Percentiles rank a stretch among this genome's conserved stretches.
Evolutionary conservation across 208 protist species (phyloP).

Genomic region (Acanthamoeba lenticulata): DNA sequence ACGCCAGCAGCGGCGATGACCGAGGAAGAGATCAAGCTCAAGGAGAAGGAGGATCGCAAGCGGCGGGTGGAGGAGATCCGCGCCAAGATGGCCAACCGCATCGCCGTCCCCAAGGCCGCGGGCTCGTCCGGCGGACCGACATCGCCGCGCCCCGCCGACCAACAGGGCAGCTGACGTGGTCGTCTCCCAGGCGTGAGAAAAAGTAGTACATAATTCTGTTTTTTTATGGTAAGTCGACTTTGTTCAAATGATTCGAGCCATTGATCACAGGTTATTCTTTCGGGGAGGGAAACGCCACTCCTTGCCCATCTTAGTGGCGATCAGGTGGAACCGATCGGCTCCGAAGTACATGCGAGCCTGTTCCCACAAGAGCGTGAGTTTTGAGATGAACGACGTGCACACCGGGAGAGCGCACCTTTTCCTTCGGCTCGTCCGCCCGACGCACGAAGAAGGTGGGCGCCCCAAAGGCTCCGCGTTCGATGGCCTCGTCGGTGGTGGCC

Average conservation of each 20-base stretch:
- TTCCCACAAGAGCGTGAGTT: too few species aligned
- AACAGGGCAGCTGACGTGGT: neutral
- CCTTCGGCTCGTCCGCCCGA: neutral
- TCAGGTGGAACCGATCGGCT: conserved; percentile 48
- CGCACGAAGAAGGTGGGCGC: conserved; percentile 43
- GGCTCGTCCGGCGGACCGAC: neutral
- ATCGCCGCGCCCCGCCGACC: neutral
- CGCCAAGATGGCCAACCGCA: neutral
- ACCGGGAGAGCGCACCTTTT: neutral
- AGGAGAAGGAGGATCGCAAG: neutral
- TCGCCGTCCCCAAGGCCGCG: neutral
- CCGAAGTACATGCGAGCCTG: conserved; percentile 53
- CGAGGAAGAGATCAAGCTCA: neutral
- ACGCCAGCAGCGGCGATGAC: neutral
- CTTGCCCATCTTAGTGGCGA: neutral
- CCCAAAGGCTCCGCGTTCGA: conserved; percentile 17
- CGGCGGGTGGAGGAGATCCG: neutral
- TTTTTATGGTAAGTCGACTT: too few species aligned
- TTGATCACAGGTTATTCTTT: conserved; percentile 54
- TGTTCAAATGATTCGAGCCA: too few species aligned
- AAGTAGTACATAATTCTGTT: too few species aligned
- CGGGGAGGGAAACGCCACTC: neutral
- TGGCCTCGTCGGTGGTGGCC: neutral
- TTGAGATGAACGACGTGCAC: neutral
- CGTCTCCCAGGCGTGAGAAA: too few species aligned